phyloP scores from a whole-genome alignment of 768 basidiomycete genomes.

The Kwoniella dejecticola region DNA sequence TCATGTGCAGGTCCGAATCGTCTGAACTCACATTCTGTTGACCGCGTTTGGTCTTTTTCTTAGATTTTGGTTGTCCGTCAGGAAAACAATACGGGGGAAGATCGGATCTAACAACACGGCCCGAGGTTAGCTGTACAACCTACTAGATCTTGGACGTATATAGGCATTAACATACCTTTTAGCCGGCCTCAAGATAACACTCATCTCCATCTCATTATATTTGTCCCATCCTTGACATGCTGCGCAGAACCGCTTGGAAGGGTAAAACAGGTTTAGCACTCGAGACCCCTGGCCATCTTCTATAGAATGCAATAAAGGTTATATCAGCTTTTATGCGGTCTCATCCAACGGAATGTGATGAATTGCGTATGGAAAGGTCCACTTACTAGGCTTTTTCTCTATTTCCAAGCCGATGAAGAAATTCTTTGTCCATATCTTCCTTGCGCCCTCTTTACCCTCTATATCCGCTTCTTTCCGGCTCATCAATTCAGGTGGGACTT shows the following conservation, averaged over 20 bases:
- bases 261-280: slow-evolving; percentile 92
- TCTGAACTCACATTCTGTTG: slow-evolving; percentile 41
- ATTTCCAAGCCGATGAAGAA: slow-evolving; percentile 95
- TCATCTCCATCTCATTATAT: slow-evolving; percentile 89
- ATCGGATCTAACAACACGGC: slow-evolving; percentile 29
- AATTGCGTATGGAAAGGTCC: too few species aligned
- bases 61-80: slow-evolving; percentile 48
- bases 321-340: neutral
- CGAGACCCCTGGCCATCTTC: slow-evolving; percentile 76
- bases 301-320: slow-evolving; percentile 55
- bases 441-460: slow-evolving; percentile 59
- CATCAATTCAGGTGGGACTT: slow-evolving; percentile 70
- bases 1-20: too few species aligned
- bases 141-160: neutral
- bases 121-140: neutral
- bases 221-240: slow-evolving; percentile 94
- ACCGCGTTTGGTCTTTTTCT: slow-evolving; percentile 47
- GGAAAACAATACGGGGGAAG: slow-evolving; percentile 49
- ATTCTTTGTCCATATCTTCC: slow-evolving; percentile 88
- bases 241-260: slow-evolving; percentile 91
- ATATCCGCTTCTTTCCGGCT: slow-evolving; percentile 63
- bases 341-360: too few species aligned
- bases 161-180: slow-evolving; percentile 65
- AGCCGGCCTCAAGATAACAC: slow-evolving; percentile 88
- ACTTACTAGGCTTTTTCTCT: slow-evolving; percentile 83